Percentiles rank a stretch among this genome's conserved stretches.
Conservation (phyloP, 176 grass and related monocot species). For the Hordeum vulgare region MorexV3_pseudomolecules_assembly NC_058518.1:83456293-83456792, state of each 20-base stretch:
- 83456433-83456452: neutral
- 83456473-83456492: conserved; percentile 1
- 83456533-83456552: conserved; percentile 25
- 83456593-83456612: conserved; percentile 31
- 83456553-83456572: conserved; percentile 27
- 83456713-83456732: neutral
- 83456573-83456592: neutral
- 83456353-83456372: conserved; percentile 15
- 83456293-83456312: neutral
- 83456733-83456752: neutral
- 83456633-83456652: neutral
- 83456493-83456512: conserved; percentile 25
- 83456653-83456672: conserved; percentile 21
- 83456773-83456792: neutral
- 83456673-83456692: neutral
- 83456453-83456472: neutral
- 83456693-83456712: neutral
- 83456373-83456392: conserved; percentile 22
- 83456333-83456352: conserved; percentile 24
- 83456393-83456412: conserved; percentile 13
- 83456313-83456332: conserved; percentile 34
- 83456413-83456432: conserved; percentile 15
- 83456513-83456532: conserved; percentile 64
- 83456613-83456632: conserved; percentile 39
- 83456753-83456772: neutral